phyloP scores from a whole-genome alignment of 495 filamentous ascomycete genomes.

The Penicillium subrubescens region DNA sequence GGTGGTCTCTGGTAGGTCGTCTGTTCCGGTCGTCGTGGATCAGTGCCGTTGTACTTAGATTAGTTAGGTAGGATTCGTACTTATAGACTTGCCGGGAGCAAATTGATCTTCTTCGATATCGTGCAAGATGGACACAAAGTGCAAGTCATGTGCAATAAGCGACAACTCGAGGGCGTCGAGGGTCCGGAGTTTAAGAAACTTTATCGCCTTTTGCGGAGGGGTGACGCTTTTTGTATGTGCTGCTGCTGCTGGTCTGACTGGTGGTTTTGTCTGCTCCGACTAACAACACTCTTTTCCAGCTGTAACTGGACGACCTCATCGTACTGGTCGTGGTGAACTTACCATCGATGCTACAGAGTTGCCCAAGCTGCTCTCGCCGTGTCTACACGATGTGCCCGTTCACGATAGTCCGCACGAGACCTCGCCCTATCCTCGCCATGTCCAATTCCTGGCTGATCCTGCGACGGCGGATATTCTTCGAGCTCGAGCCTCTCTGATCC shows the following conservation, averaged over 20 bases:
- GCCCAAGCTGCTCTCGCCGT: constrained; percentile 73
- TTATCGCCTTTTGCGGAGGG: constrained; percentile 61
- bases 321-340: constrained; percentile 74
- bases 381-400: constrained; percentile 72
- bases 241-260: constrained; percentile 15
- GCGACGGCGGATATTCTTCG: constrained; percentile 65
- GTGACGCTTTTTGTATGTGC: constrained; percentile 76
- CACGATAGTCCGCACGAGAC: constrained; percentile 65
- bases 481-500: constrained; percentile 72
- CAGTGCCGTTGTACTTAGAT: constrained; percentile 48
- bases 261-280: background rate
- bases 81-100: constrained; percentile 60
- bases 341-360: constrained; percentile 67
- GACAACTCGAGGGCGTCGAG: constrained; percentile 50
- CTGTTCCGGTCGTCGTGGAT: constrained; percentile 23
- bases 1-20: constrained; percentile 49
- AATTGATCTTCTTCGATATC: constrained; percentile 84
- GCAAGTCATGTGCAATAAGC: constrained; percentile 73
- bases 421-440: constrained; percentile 67
- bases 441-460: constrained; percentile 77
- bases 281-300: constrained; percentile 35
- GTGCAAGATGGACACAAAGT: constrained; percentile 66
- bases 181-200: constrained; percentile 59
- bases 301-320: constrained; percentile 70
- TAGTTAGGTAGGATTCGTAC: constrained; percentile 66